Conservation (phyloP, 164 flowering plant species). For the Chloranthus sessilifolius region DNA sequence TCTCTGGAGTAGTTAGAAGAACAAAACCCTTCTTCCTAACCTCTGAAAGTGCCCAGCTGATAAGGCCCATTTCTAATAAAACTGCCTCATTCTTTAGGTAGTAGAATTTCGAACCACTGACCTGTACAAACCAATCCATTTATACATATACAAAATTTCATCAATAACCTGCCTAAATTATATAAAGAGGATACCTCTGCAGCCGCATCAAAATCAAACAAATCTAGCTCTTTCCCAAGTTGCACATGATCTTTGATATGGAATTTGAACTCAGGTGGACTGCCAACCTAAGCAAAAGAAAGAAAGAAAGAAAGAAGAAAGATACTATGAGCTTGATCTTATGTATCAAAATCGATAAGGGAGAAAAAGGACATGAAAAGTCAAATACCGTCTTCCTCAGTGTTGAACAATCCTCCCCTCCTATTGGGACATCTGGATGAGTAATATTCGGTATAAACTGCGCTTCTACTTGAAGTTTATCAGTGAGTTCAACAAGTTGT, state of each 20-base stretch:
- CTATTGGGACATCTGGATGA: conserved; percentile 88
- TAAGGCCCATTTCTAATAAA: conserved; percentile 78
- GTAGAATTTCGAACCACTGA: conserved; percentile 94
- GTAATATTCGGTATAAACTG: conserved; percentile 87
- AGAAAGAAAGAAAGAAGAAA: too few relatives aligned
- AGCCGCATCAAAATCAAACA: conserved; percentile 93
- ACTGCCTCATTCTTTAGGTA: conserved; percentile 97
- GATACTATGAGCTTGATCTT: not conserved
- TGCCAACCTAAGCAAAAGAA: conserved; percentile 55
- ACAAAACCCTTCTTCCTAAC: conserved; percentile 75
- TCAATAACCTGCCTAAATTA: not conserved
- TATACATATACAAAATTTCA: not conserved
- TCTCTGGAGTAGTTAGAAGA: conserved; percentile 85
- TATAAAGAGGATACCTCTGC: conserved; percentile 54
- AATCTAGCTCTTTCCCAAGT: conserved; percentile 83
- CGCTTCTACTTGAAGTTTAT: conserved; percentile 84
- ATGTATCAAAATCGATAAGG: not conserved
- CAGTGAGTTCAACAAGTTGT: conserved; percentile 60
- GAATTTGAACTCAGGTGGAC: conserved; percentile 55
- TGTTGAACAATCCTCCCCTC: conserved; percentile 73
- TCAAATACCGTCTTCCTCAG: conserved; percentile 56
- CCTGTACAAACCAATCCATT: conserved; percentile 47
- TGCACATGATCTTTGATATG: conserved; percentile 82
- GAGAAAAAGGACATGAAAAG: not conserved
- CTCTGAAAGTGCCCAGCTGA: conserved; percentile 88